Conservation (phyloP, 805 yeast genomes). For the Wickerhamomyces tratensis region DNA sequence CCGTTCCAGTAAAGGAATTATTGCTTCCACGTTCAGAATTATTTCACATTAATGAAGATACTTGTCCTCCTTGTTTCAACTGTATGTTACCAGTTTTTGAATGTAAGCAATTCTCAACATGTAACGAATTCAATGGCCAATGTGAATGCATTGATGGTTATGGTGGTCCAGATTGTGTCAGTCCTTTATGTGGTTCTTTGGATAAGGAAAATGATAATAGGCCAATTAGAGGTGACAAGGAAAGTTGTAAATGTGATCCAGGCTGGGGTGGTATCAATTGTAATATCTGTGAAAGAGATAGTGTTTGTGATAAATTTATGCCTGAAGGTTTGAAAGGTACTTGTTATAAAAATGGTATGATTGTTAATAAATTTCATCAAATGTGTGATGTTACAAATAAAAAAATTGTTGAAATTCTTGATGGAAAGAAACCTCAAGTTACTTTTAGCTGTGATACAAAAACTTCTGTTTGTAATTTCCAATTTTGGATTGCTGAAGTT, state of each 20-base stretch:
- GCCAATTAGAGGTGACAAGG: slow-evolving; percentile 45
- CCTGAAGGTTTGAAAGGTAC: slow-evolving; percentile 83
- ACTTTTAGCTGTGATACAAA: slow-evolving; percentile 81
- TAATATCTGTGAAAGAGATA: slow-evolving; percentile 68
- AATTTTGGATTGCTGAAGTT: slow-evolving; percentile 87
- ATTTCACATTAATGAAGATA: slow-evolving; percentile 18
- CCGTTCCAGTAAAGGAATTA: neutral
- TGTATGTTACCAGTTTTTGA: slow-evolving; percentile 86
- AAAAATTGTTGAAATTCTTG: slow-evolving; percentile 71
- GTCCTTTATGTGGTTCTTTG: slow-evolving; percentile 80
- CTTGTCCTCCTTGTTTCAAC: slow-evolving; percentile 90
- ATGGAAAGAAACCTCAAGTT: slow-evolving; percentile 82
- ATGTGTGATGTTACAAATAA: slow-evolving; percentile 92
- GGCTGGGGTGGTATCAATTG: slow-evolving; percentile 98
- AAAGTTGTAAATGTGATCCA: slow-evolving; percentile 57
- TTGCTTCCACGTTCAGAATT: neutral
- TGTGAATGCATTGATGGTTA: slow-evolving; percentile 91
- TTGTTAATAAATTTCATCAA: slow-evolving; percentile 74
- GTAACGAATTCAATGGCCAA: slow-evolving; percentile 80
- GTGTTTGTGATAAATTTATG: slow-evolving; percentile 76
- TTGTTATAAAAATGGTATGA: slow-evolving; percentile 77
- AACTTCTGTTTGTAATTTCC: slow-evolving; percentile 67
- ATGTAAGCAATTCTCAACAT: slow-evolving; percentile 84
- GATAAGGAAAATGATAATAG: slow-evolving; percentile 50
- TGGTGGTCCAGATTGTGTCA: slow-evolving; percentile 88